Base-by-base conservation (phyloP, 208 protist species). In the Acanthamoeba comandoni region DNA sequence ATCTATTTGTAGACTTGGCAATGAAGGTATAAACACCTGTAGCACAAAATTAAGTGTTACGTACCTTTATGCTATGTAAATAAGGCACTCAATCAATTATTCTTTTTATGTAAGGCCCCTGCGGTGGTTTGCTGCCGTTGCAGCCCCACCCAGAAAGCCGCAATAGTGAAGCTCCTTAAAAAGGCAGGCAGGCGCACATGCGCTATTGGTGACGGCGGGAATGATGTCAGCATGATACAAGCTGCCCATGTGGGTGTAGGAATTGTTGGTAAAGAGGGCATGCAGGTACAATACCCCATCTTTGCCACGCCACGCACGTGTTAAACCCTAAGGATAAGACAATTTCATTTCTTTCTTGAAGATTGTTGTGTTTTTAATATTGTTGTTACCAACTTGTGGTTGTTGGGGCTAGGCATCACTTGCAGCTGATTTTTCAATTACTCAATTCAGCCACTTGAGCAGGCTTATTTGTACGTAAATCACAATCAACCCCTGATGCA, bases 131-230 rank as follows among this genome's bases (percentile, higher is more conserved):
- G 98, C 53, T 98, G 97, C 53, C 95, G 98, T 15, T 99, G 98
- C 94, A 97, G 97, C 43, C 98, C 98, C 19, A 98, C 98, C 58
- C 98, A 99, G 94, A 99, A 99, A 95, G 95, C 98, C 0, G 95
- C 96, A 26, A 97, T 99, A 75, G 97, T 99, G 15, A 70, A 92
- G 17, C 92, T 97, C 7, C 96, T 99, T 31, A 95, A 94, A 62
- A 57, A 89, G 26, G 92, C 84, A 12, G 75, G 89, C 48, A 93
- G 93, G 86, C 65, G 90, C 22, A 96, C 93, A 17, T 91, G 94
- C 39, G 98, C 98, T 2, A 99, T 99, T 77, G 98, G 98, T 29
- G 98, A 99, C 94, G 98, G 98, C 67, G 98, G 98, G 70, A 99
- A 99, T 93, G 98, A 99, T 91, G 98, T 99, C 2, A 94, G 95